These are phyloP conservation scores for Aspergillus fumigatiaffinis DNA, from an alignment of 2,329 filamentous ascomycete species.

Conservation along the genomic window DNA sequence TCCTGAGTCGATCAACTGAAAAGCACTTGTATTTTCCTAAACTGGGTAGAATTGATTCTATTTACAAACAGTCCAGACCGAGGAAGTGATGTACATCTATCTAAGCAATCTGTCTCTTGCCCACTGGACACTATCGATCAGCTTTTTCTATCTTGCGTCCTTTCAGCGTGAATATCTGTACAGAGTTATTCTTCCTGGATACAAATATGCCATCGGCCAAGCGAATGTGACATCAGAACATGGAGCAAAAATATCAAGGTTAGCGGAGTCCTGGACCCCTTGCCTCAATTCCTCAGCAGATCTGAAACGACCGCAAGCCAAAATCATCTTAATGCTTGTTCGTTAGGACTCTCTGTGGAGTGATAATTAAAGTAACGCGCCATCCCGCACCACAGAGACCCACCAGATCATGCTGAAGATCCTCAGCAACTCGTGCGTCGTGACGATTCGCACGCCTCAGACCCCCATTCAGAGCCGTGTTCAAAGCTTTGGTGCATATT, in stretches of 20 bases:
- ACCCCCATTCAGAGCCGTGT: neutral
- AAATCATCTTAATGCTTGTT: neutral
- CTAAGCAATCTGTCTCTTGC: neutral
- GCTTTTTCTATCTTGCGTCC: neutral
- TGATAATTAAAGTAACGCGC: constrained; percentile 20
- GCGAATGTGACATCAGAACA: neutral
- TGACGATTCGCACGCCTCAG: constrained; percentile 8
- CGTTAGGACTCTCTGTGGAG: constrained; percentile 8
- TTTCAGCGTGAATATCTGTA: neutral
- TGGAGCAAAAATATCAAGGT: neutral
- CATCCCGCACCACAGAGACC: constrained; percentile 18
- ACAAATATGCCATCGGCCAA: neutral
- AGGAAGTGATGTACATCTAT: neutral
- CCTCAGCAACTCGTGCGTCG: constrained; percentile 10
- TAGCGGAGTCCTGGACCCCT: neutral
- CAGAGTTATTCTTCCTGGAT: neutral
- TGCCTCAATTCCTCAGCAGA: neutral
- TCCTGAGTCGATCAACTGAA: too few relatives aligned
- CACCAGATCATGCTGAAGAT: constrained; percentile 9
- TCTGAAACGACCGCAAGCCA: neutral
- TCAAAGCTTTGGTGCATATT: neutral
- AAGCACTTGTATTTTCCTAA: too few relatives aligned
- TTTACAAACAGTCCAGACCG: neutral
- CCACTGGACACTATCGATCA: neutral
- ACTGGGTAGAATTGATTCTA: too few relatives aligned